phyloP scores from a whole-genome alignment of 805 yeast genomes.

The Tetrapisispora namnaoensis region DNA sequence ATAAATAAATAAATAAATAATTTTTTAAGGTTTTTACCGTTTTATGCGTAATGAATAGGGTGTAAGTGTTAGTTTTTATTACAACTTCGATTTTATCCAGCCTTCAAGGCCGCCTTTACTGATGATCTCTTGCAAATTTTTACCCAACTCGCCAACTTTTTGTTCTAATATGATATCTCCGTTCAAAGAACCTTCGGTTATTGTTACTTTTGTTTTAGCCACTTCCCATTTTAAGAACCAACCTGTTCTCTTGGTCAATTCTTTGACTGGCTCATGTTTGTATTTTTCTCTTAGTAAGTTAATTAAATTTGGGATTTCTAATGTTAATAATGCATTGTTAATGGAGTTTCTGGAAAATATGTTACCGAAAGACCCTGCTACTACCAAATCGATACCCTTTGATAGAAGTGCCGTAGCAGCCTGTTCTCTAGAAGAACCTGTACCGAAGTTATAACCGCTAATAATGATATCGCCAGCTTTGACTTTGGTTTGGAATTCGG shows the following conservation, averaged over 20 bases:
- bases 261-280: constrained; percentile 38
- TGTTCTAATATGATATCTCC: constrained; percentile 58
- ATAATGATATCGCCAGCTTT: constrained; percentile 82
- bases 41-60: not conserved
- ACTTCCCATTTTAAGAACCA: constrained; percentile 93
- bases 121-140: constrained; percentile 91
- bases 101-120: constrained; percentile 97
- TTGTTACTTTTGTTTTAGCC: constrained; percentile 68
- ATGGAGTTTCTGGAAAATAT: constrained; percentile 93
- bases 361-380: constrained; percentile 96
- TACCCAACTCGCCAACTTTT: constrained; percentile 92
- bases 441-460: constrained; percentile 93
- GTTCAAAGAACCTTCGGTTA: constrained; percentile 46
- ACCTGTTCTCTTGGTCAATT: constrained; percentile 89
- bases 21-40: not conserved
- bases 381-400: constrained; percentile 83
- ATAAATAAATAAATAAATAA: no score
- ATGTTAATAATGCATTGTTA: constrained; percentile 87
- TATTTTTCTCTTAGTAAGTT: constrained; percentile 64
- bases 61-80: not conserved
- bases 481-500: constrained; percentile 75
- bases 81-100: constrained; percentile 80
- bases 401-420: constrained; percentile 98
- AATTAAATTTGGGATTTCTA: constrained; percentile 86
- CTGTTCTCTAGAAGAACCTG: constrained; percentile 97